Base-by-base conservation (phyloP, 1,139 yeast genomes). In the Nakaseomyces delphensis region DNA sequence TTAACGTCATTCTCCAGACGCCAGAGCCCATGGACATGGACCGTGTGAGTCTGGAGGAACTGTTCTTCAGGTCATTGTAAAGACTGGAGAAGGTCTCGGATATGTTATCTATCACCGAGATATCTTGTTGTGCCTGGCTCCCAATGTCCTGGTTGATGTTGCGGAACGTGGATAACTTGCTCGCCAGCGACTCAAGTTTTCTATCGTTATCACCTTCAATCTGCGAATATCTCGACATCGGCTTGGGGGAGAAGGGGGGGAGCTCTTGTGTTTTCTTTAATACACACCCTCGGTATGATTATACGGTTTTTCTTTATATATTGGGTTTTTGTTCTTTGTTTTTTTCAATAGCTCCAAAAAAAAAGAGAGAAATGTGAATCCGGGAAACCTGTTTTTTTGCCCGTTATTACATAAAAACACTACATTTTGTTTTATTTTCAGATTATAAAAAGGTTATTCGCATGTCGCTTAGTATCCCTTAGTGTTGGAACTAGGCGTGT, bases 41-140 rank as follows among this genome's bases (percentile, higher is more conserved):
- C 38, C 82, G 73, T 24, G 83, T 66, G 36, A 89, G 71, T 41
- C 83, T 77, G 2, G 74, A 67, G 24, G 94, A 78, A 0, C 95
- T 77, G 46, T 78, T 66, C 50, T 74, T 77, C 13, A 89, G 75
- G 54, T 74, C 77, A 15, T 69, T 69, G 63, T 77, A 68, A 54
- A 86, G 63, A 32, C 71, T 67, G 47, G 78, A 72, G 62, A 89
- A 77, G 38, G 83, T 73, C 47, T 76, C 76, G 43, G 73, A 70
- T 36, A 82, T 60, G 18, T 69, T 64, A 53, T 79, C 82, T 43
- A 87, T 67, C 27, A 78, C 60, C 2, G 74, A 67, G 43, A 67
- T 67, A 51, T 80, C 84, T 38, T 74, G 65, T 15, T 59, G 67
- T 2, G 86, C 82, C 48, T 77, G 80, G 39, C 66, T 63, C 51